Percentiles rank a stretch among this genome's conserved stretches.
These are phyloP conservation scores for Pleurotus cornucopiae DNA, from an alignment of 768 basidiomycete genomes.

Conservation along the genomic window DNA sequence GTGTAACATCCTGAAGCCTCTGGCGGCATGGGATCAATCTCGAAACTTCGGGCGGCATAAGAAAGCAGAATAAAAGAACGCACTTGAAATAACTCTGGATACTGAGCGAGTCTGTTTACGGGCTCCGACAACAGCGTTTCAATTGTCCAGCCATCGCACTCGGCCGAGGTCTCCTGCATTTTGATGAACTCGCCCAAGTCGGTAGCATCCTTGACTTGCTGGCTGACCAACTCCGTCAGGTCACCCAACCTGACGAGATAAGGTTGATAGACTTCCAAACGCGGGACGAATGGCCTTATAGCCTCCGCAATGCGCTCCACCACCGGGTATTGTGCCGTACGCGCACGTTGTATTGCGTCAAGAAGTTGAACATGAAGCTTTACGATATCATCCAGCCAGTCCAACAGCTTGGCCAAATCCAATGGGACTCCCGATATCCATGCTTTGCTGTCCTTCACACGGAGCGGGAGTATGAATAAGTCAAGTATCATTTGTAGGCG, in stretches of 20 bases:
- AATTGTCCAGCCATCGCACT: conserved; percentile 59
- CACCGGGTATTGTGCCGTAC: conserved; percentile 36
- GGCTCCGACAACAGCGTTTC: conserved; percentile 73
- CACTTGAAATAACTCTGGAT: conserved; percentile 73
- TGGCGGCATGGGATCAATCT: conserved; percentile 24
- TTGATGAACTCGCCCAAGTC: conserved; percentile 86
- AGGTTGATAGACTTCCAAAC: conserved; percentile 81
- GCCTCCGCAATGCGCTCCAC: conserved; percentile 53
- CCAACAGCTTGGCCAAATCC: conserved; percentile 68
- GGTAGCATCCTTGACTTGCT: conserved; percentile 37
- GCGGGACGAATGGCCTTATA: conserved; percentile 57
- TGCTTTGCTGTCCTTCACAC: conserved; percentile 58
- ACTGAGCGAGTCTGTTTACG: conserved; percentile 64
- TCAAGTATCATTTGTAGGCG: conserved; percentile 61
- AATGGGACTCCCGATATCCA: conserved; percentile 84
- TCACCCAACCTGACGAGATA: conserved; percentile 73
- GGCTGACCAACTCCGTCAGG: conserved; percentile 49
- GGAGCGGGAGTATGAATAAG: conserved; percentile 77
- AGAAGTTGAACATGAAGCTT: conserved; percentile 69
- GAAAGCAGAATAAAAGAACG: conserved; percentile 18
- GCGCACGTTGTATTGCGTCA: conserved; percentile 38
- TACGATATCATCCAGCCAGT: conserved; percentile 86
- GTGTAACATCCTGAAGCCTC: conserved; percentile 69
- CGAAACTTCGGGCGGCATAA: neutral
- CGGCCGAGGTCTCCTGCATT: conserved; percentile 53